A percentile compares a stretch with the other conserved stretches of the same genome.
These are phyloP conservation scores for Acarospora socialis DNA, from an alignment of 2,329 filamentous ascomycete genomes.

Conservation along the genomic window DNA sequence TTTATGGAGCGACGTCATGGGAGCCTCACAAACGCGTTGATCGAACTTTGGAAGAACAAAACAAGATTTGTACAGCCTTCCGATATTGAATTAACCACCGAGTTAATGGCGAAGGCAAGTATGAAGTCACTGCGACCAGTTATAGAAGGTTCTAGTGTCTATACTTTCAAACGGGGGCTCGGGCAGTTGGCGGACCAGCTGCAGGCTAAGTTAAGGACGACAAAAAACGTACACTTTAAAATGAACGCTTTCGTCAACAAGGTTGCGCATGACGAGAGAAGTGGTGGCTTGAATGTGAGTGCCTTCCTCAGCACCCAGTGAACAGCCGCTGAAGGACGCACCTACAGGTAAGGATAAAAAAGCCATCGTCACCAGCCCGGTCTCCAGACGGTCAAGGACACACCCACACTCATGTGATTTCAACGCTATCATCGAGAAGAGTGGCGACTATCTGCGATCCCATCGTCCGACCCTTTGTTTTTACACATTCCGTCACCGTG, in stretches of 20 bases:
- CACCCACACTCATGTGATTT: constrained; percentile 12
- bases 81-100: constrained; percentile 8
- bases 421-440: constrained; percentile 17
- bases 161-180: constrained; percentile 43
- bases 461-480: constrained; percentile 1
- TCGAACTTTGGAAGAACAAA: background rate
- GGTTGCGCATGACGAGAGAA: no score
- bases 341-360: no score
- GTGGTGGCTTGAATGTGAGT: no score
- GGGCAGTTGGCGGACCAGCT: constrained; percentile 44
- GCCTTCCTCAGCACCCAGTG: no score
- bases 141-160: constrained; percentile 21
- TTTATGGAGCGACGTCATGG: constrained; percentile 30
- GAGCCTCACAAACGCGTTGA: constrained; percentile 11
- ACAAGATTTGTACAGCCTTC: constrained; percentile 1
- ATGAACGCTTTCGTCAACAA: constrained; percentile 34
- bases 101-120: constrained; percentile 6
- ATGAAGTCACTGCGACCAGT: constrained; percentile 1
- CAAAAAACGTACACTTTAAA: constrained; percentile 47
- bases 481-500: constrained; percentile 55
- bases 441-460: constrained; percentile 16
- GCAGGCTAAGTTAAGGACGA: constrained; percentile 33
- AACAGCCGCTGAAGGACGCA: no score
- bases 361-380: no score
- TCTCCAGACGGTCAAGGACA: no score